phyloP scores from a whole-genome alignment of 805 yeast genomes.

The Wickerhamiella lipophila region DNA sequence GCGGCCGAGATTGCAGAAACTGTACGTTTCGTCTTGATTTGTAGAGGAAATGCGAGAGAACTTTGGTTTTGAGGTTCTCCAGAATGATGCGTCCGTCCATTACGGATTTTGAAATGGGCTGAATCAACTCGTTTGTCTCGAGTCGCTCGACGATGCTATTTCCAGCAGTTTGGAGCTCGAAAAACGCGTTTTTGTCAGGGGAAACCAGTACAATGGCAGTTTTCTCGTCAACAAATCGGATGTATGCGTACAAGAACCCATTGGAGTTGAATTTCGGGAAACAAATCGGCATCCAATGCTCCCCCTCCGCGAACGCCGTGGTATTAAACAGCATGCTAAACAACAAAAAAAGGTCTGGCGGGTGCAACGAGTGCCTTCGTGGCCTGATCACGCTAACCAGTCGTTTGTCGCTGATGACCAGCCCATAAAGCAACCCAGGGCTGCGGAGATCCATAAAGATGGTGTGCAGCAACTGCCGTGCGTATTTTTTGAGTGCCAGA shows the following conservation, averaged over 20 bases:
- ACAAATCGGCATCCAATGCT: constrained; percentile 89
- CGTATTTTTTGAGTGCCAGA: constrained; percentile 43
- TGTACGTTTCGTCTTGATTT: constrained; percentile 61
- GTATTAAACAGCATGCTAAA: constrained; percentile 57
- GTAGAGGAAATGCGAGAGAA: constrained; percentile 67
- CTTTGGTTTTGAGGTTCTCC: constrained; percentile 35
- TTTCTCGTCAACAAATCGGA: constrained; percentile 41
- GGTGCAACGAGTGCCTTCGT: constrained; percentile 59
- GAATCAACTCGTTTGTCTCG: constrained; percentile 29
- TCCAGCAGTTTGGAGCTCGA: constrained; percentile 53
- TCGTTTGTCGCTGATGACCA: constrained; percentile 53
- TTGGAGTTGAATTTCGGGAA: constrained; percentile 78
- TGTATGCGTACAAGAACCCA: constrained; percentile 77
- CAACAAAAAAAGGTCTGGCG: constrained; percentile 66
- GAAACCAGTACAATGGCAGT: constrained; percentile 39
- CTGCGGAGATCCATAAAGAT: constrained; percentile 39
- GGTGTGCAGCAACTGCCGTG: constrained; percentile 45
- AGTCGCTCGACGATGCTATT: constrained; percentile 38
- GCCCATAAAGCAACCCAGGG: constrained; percentile 57
- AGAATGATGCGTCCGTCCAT: constrained; percentile 28
- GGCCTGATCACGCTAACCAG: constrained; percentile 66
- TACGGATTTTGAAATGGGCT: constrained; percentile 31
- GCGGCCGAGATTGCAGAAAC: constrained; percentile 35
- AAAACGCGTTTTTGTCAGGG: constrained; percentile 69
- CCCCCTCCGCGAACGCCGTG: constrained; percentile 40